Conservation (phyloP, 495 filamentous ascomycete genomes). For the Penicillium cinerascens region DNA sequence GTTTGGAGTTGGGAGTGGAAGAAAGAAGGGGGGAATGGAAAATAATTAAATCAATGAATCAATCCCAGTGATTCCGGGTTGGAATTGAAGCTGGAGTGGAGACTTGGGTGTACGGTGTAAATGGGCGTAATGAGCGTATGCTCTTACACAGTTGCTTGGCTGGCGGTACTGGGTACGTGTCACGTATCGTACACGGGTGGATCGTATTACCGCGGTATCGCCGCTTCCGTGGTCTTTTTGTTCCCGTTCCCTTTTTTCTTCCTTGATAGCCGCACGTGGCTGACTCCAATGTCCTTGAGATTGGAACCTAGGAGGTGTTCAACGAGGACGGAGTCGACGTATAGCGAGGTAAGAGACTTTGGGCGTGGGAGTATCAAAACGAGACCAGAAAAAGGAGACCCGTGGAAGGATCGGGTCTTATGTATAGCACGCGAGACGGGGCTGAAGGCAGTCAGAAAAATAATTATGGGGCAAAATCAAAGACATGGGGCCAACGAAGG, state of each 20-base stretch:
- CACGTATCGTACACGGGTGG: conserved; percentile 2
- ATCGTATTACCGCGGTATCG: background rate
- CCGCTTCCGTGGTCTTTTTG: background rate
- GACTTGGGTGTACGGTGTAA: conserved; percentile 5
- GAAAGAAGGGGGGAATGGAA: conserved; percentile 11
- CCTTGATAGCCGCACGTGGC: conserved; percentile 1
- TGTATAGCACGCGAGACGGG: conserved; percentile 7
- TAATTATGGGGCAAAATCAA: background rate
- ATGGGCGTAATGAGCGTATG: background rate
- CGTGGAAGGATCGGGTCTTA: background rate
- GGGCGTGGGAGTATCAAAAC: background rate
- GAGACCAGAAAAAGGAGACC: background rate
- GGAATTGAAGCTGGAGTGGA: conserved; percentile 32
- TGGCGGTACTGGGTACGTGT: conserved; percentile 7
- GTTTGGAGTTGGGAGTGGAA: background rate
- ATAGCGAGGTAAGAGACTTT: background rate
- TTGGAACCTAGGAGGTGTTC: background rate
- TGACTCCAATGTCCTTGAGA: background rate
- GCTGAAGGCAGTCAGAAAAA: conserved; percentile 7
- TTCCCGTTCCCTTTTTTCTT: background rate
- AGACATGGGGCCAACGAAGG: conserved; percentile 5
- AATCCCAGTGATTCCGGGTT: conserved; percentile 21
- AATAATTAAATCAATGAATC: conserved; percentile 33
- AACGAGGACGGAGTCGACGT: background rate
- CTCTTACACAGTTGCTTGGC: no score